Conservation (phyloP, 2,329 filamentous ascomycete genomes). For the Nannizziopsis arthrosporioides region DNA sequence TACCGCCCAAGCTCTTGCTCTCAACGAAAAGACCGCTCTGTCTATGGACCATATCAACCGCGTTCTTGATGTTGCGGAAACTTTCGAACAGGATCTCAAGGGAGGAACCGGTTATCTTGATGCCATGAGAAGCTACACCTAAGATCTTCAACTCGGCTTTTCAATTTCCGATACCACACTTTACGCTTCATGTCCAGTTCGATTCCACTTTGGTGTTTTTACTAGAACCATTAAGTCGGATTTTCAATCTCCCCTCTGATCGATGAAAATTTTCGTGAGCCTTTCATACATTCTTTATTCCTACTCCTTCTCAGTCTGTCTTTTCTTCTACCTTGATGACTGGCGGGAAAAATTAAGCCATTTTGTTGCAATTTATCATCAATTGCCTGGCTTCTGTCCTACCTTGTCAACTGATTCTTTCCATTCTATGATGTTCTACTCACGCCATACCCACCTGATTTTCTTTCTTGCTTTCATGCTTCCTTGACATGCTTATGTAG, state of each 20-base stretch:
- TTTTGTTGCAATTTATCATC: too few species aligned
- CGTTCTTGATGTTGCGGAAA: constrained; percentile 72
- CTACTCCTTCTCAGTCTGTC: neutral
- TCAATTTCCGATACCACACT: neutral
- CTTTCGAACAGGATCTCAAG: constrained; percentile 71
- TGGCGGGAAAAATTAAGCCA: too few species aligned
- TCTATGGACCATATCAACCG: constrained; percentile 69
- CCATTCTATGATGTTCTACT: constrained; percentile 11
- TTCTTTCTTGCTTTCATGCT: constrained; percentile 2
- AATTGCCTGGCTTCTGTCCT: neutral
- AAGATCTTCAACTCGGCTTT: constrained; percentile 6
- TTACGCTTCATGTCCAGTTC: neutral
- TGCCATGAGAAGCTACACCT: constrained; percentile 66
- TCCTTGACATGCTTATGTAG: constrained; percentile 6
- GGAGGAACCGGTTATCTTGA: constrained; percentile 70
- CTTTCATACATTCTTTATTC: neutral
- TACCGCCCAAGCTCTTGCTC: constrained; percentile 69
- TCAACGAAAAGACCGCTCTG: constrained; percentile 59
- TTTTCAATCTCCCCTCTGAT: constrained; percentile 5
- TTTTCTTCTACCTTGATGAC: neutral
- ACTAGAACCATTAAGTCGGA: neutral
- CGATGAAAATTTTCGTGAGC: neutral
- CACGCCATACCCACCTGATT: constrained; percentile 1
- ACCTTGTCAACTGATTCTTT: neutral
- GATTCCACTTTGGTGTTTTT: neutral